A percentile compares a stretch with the other conserved stretches of the same genome.
Evolutionary conservation across 257 asterid genomes (phyloP).

Genomic region (Plantago major): DNA sequence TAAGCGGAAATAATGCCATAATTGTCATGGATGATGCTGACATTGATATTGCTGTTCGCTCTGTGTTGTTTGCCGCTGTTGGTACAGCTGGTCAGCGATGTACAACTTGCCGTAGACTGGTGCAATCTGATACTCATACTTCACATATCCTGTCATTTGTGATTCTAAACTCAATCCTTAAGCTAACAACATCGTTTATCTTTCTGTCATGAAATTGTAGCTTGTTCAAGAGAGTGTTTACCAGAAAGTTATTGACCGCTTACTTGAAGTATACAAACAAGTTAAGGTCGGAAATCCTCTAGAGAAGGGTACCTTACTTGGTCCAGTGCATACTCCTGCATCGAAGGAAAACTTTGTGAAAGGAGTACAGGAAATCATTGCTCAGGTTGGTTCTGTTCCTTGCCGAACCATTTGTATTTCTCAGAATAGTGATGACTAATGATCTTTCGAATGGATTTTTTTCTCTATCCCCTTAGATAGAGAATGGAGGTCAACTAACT

Average conservation of each 20-base stretch:
- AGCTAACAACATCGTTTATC: constrained; percentile 8
- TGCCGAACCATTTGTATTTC: not conserved
- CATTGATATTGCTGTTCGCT: constrained; percentile 82
- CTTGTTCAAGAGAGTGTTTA: constrained; percentile 85
- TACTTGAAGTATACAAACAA: constrained; percentile 79
- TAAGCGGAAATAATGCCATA: constrained; percentile 96
- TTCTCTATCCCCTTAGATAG: not conserved
- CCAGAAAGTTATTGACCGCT: constrained; percentile 65
- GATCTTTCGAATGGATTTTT: not conserved
- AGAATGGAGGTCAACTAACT: no score
- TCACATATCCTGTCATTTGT: constrained; percentile 6
- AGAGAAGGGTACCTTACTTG: constrained; percentile 83
- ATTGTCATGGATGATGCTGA: constrained; percentile 96
- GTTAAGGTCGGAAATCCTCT: constrained; percentile 89
- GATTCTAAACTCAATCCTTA: constrained; percentile 6
- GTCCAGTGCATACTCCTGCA: constrained; percentile 80
- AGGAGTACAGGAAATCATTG: constrained; percentile 69
- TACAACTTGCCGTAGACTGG: constrained; percentile 98
- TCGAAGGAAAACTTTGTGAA: constrained; percentile 70
- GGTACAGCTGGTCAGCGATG: constrained; percentile 99
- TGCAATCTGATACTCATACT: constrained; percentile 26
- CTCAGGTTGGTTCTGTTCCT: constrained; percentile 55
- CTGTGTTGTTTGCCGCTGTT: constrained; percentile 94
- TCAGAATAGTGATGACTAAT: not conserved
- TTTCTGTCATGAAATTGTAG: constrained; percentile 35